A percentile compares a stretch with the other conserved stretches of the same genome.
Evolutionary conservation across 345 rosid genomes (phyloP).

Genomic region (Murraya paniculata): DNA sequence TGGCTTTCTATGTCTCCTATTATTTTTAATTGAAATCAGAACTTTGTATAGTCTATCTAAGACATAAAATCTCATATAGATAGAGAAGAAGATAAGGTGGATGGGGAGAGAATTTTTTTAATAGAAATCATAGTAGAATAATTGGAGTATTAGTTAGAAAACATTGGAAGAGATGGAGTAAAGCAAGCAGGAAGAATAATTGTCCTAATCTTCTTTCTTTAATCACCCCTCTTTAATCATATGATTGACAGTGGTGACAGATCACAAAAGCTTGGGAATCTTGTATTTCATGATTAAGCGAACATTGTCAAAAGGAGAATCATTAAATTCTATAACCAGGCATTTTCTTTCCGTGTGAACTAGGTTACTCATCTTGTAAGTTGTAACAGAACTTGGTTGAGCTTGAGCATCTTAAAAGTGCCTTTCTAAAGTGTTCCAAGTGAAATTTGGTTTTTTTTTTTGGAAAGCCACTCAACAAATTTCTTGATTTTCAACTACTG

Average conservation of each 20-base stretch:
- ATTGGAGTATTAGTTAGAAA: neutral
- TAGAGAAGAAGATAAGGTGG: neutral
- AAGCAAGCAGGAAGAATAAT: conserved; percentile 11
- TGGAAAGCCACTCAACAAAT: neutral
- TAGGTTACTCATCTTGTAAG: neutral
- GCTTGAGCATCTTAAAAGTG: neutral
- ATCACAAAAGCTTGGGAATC: neutral
- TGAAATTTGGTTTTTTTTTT: neutral
- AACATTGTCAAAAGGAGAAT: conserved; percentile 7
- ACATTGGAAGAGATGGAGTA: neutral
- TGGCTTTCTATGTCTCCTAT: neutral
- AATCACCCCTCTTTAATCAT: neutral
- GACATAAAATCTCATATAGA: neutral
- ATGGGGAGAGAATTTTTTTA: neutral
- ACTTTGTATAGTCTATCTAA: neutral
- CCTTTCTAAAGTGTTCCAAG: neutral
- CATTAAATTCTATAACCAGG: neutral
- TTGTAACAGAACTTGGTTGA: no score
- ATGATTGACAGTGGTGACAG: neutral
- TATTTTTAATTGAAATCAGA: neutral
- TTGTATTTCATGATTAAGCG: conserved; percentile 3
- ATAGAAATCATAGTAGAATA: neutral
- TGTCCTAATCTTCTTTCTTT: neutral
- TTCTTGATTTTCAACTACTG: neutral
- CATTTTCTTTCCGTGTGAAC: neutral